Evolutionary conservation across 139 green algal genomes (phyloP), one percentile per base, ranked within the genome.

Genomic region (Micractinium conductrix): DNA sequence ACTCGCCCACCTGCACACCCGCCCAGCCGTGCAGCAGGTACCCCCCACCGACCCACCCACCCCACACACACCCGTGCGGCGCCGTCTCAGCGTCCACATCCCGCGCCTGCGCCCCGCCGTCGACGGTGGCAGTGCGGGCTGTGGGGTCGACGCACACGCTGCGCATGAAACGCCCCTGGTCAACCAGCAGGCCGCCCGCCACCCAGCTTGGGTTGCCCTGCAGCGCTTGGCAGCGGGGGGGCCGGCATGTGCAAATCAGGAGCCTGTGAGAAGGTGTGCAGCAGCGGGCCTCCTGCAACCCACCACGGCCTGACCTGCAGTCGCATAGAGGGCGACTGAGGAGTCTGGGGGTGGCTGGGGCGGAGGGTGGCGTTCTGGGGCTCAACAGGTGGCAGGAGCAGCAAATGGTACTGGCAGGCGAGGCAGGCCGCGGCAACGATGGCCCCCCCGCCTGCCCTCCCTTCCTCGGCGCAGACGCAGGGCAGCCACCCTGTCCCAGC

Each of bases 121-220:
- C 79, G 33, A 76, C 79, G 21, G 78, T 33, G 5, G 65, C 79
- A 1, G 79, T 84, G 6, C 44, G 30, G 33, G 7, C 24, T 0
- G 24, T 33, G 0, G 65, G 44, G 44, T 84, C 79, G 28, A 84
- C 79, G 43, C 43, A 84, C 63, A 84, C 79, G 65, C 78, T 81
- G 33, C 65, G 43, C 79, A 84, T 84, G 33, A 43, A 35, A 5
- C n/a, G 50, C 33, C 76, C n/a, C n/a, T n/a, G 12, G 35, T 78
- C 44, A 1, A 84, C 9, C n/a, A 76, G 33, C 14, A 84, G 17
- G 33, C 79, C 79, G 10, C 79, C 79, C 1, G 65, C 79, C 44
- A 78, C 65, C 21, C 63, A 68, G 62, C 26, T 40, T 3, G 79
- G 79, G 65, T 84, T 84, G 79, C 76, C 79, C 78, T 84, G 78